Base-by-base conservation (phyloP, 202 grass and related monocot genomes). In the Schoenoplectus triqueter region DNA sequence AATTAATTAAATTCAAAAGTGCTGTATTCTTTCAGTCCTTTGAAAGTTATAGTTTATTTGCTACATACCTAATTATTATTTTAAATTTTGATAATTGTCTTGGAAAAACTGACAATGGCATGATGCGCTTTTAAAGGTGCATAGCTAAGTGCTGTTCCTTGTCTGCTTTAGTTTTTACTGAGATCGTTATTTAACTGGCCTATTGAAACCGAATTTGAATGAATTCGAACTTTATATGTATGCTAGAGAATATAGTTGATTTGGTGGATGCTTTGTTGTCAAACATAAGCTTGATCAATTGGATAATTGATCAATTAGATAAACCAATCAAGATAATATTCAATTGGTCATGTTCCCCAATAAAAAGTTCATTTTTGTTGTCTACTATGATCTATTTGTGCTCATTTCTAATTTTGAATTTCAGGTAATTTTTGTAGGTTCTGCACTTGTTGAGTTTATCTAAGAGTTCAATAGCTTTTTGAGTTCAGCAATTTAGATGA, bases 221-320 rank as follows among this genome's bases (percentile, higher is more conserved):
- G 48, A 31, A 22, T 54, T 75, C 10, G 54, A 49, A 13, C 19
- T 75, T 20, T 22, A 55, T 22, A 54, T 55, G 18, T 75, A 54
- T 52, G 10, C 5, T 52, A 75, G 45, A 50, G 49, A 21, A 56
- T 6, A 56, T 6, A 54, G 55, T 55, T 56, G 7, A 56, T 76
- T 54, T 56, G 51, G 73, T 73, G 7, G 51, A 19, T 51, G 44
- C 40, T 77, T 57, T 41, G 2, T 77, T 77, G 40, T 39, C 13
- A 77, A 59, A 55, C 19, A 55, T 75, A 39, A 39, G 49, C 72
- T 75, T 74, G 47, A 21, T 74, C 71, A 74, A 54, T 21, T 13
- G 10, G 48, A 6, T 55, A 3, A 7, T 31, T 39, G 48, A 40
- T 77, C 51, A 15, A 40, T 39, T 54, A n/a, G 6, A 14, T 41